Base-by-base conservation (phyloP, 1,284 basidiomycete genomes). In the Ceratobasidium sp. region DNA sequence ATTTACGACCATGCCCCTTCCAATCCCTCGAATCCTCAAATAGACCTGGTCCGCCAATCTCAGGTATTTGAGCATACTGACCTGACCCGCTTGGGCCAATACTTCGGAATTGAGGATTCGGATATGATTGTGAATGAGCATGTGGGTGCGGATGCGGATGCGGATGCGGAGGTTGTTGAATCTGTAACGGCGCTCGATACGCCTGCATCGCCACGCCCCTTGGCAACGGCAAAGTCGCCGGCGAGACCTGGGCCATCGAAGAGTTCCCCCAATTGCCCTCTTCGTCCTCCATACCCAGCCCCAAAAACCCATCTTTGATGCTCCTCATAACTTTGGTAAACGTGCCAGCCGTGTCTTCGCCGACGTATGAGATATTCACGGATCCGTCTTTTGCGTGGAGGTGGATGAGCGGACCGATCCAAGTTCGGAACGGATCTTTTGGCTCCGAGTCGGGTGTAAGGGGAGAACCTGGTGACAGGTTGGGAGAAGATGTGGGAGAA, bases 271-370 rank as follows among this genome's bases (percentile, higher is more conserved):
- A 28, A 33, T 68, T 51, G 15, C 46, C 33, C 6, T 44, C 55
- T 20, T 71, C 71, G 73, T 67, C 51, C 9, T 71, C 69, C 18
- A 13, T n/a, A 15, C 28, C 53, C 7, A 49, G 23, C 44, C 73
- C 73, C 6, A 76, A 28, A n/a, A 76, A 42, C 1, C 73, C 61
- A 15, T 76, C 63, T 26, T 76, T 66, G 28, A 76, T 76, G 23
- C 61, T 64, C 73, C 28, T 51, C 73, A 76, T 76, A 10, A 51
- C 73, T 56, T 76, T 76, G 49, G 73, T 67, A 44, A 76, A 76
- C 63, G 44, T 76, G 23, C 63, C 67, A 2, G 61, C 56, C 61
- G 73, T 76, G 40, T 76, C 73, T 67, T 76, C 73, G 3, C 63
- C 73, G 5, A 33, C 18, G 39, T 55, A 76, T 26, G 73, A 33